Evolutionary conservation across 164 flowering plant genomes (phyloP).

Genomic region (Stephania yunnanensis): DNA sequence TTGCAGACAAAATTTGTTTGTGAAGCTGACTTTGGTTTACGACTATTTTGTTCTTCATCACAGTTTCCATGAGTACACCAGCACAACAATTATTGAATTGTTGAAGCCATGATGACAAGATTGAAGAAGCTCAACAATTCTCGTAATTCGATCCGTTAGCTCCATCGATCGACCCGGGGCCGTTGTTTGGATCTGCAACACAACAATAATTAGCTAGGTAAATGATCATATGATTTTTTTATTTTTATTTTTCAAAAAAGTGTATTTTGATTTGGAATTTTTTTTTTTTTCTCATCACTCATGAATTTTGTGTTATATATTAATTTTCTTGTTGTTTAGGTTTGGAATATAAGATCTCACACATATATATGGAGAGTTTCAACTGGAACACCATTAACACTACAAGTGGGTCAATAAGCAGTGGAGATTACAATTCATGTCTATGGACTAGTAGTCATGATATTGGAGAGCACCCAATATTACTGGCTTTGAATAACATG

Average conservation of each 20-base stretch:
- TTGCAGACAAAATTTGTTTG: slow-evolving; percentile 24
- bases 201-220: background rate
- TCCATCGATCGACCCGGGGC: too few species aligned
- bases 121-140: background rate
- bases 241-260: too few species aligned
- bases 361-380: slow-evolving; percentile 32
- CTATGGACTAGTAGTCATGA: slow-evolving; percentile 19
- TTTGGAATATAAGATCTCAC: background rate
- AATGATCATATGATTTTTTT: too few species aligned
- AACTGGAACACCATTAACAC: slow-evolving; percentile 36
- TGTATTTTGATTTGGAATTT: too few species aligned
- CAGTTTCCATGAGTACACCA: slow-evolving; percentile 25
- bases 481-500: slow-evolving; percentile 18
- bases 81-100: background rate
- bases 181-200: background rate
- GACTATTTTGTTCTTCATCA: slow-evolving; percentile 20
- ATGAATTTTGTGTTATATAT: background rate
- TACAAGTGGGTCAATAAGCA: slow-evolving; percentile 10
- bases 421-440: slow-evolving; percentile 2
- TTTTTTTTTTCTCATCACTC: background rate
- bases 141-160: background rate
- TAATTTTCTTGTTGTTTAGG: background rate
- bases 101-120: background rate
- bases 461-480: slow-evolving; percentile 14
- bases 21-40: slow-evolving; percentile 32